Evolutionary conservation across 257 asterid genomes (phyloP).

Genomic region (Cynanchum wilfordii): DNA sequence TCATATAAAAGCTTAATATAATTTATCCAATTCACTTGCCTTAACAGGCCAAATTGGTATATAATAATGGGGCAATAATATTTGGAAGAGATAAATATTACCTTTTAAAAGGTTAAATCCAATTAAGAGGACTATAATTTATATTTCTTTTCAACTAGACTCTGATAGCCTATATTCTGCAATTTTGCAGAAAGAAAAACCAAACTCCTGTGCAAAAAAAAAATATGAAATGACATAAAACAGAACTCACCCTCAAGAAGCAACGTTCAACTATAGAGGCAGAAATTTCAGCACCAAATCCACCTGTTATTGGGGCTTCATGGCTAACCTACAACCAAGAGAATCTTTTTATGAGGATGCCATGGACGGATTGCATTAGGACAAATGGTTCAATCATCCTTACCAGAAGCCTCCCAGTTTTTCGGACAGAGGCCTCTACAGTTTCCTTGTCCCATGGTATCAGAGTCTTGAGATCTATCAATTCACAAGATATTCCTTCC

Average conservation of each 20-base stretch:
- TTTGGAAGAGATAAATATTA: background rate
- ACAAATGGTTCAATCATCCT: conserved; percentile 15
- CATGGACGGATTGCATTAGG: background rate
- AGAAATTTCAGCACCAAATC: conserved; percentile 95
- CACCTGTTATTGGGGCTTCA: conserved; percentile 98
- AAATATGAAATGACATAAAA: background rate
- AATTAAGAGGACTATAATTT: too few species aligned
- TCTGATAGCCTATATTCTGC: background rate
- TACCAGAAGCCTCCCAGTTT: conserved; percentile 93
- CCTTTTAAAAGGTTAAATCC: too few species aligned
- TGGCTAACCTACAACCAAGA: conserved; percentile 61
- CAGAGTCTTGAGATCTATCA: conserved; percentile 84
- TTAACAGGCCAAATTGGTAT: background rate
- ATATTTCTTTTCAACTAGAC: background rate
- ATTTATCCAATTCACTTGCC: background rate
- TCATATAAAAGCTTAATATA: too few species aligned
- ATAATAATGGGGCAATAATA: background rate
- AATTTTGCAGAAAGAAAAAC: background rate
- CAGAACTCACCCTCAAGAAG: conserved; percentile 63
- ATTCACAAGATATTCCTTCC: conserved; percentile 98
- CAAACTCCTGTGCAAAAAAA: background rate
- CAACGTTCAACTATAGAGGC: conserved; percentile 94
- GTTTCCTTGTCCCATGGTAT: conserved; percentile 99
- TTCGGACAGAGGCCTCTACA: conserved; percentile 88
- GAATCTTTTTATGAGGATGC: background rate